These are phyloP conservation scores for Neonectria neomacrospora DNA, from an alignment of 2,329 filamentous ascomycete genomes.

Conservation along the genomic window DNA sequence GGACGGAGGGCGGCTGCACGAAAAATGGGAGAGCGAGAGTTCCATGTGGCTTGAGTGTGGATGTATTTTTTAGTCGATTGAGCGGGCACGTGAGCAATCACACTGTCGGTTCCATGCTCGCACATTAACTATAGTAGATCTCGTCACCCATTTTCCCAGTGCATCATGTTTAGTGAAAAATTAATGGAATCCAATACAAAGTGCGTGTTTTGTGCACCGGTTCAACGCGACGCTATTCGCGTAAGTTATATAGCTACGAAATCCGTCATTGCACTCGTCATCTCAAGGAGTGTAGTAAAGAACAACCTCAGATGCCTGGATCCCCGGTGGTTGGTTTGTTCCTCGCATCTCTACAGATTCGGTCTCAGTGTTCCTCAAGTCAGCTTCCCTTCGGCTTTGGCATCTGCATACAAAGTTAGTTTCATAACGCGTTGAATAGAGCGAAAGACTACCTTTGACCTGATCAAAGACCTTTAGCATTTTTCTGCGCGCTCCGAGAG, in stretches of 20 bases:
- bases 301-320: neutral
- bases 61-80: neutral
- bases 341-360: conserved; percentile 19
- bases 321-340: conserved; percentile 21
- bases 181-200: conserved; percentile 27
- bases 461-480: conserved; percentile 99
- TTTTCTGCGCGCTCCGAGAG: conserved; percentile 92
- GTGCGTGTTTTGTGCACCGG: conserved; percentile 5
- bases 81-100: conserved; percentile 2
- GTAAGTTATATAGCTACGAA: conserved; percentile 17
- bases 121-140: neutral
- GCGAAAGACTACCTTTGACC: conserved; percentile 73
- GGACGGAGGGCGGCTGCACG: neutral
- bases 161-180: conserved; percentile 17
- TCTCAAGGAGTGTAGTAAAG: conserved; percentile 20
- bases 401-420: conserved; percentile 61
- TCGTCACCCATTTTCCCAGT: neutral
- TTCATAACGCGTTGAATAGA: neutral
- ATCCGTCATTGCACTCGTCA: conserved; percentile 11
- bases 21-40: neutral
- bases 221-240: conserved; percentile 13
- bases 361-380: conserved; percentile 48
- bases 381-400: conserved; percentile 79
- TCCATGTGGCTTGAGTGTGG: neutral
- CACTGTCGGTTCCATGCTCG: neutral